phyloP scores from a whole-genome alignment of 768 basidiomycete species.

The Suillus lakei region DNA sequence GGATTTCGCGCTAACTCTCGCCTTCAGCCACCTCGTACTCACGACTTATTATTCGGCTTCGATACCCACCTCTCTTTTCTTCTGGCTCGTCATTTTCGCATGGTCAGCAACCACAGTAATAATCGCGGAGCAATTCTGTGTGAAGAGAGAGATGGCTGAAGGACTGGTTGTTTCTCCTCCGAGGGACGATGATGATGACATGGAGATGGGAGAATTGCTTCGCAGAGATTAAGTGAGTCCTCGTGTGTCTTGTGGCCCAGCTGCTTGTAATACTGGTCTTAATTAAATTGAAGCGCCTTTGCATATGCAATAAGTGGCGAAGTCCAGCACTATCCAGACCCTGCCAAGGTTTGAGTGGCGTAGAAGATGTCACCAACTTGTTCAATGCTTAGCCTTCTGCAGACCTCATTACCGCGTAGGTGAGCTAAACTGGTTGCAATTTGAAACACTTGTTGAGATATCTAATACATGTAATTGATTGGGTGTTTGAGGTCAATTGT shows the following conservation, averaged over 20 bases:
- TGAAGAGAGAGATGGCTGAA: slow-evolving; percentile 87
- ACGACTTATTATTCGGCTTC: slow-evolving; percentile 79
- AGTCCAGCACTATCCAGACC: background rate
- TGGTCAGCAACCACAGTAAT: slow-evolving; percentile 79
- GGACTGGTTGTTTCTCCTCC: slow-evolving; percentile 62
- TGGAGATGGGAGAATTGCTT: slow-evolving; percentile 57
- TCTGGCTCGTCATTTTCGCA: slow-evolving; percentile 80
- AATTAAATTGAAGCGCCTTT: background rate
- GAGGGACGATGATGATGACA: slow-evolving; percentile 52
- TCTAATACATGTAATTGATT: background rate
- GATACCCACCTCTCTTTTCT: slow-evolving; percentile 89
- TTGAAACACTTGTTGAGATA: background rate
- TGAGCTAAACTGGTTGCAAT: background rate
- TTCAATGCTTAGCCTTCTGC: background rate
- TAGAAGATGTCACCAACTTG: slow-evolving; percentile 2
- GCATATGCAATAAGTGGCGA: background rate
- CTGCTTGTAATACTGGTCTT: background rate
- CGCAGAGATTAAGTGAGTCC: slow-evolving; percentile 63
- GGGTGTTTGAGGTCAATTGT: background rate
- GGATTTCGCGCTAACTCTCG: slow-evolving; percentile 90
- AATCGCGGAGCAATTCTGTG: slow-evolving; percentile 89
- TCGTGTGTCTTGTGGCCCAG: background rate
- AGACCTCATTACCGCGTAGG: slow-evolving; percentile 4
- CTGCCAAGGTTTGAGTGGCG: slow-evolving; percentile 1
- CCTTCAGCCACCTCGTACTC: slow-evolving; percentile 90